Conservation (phyloP, 2,329 filamentous ascomycete species). For the Botryosphaeria dothidea region DNA sequence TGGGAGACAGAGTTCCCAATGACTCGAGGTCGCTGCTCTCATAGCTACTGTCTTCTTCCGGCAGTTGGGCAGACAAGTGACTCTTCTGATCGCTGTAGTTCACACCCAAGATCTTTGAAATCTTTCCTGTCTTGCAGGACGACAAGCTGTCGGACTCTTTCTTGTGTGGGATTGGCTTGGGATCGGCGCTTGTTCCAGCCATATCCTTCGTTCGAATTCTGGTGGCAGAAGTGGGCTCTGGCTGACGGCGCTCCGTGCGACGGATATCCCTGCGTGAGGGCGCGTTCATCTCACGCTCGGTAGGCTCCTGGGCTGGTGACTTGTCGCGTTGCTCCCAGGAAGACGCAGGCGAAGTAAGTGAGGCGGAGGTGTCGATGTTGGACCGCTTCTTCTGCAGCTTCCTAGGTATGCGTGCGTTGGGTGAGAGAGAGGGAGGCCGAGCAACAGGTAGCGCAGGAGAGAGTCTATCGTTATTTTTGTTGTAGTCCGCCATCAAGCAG, state of each 20-base stretch:
- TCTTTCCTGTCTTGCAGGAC: not conserved
- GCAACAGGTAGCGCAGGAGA: not conserved
- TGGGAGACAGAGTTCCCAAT: not conserved
- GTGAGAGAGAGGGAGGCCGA: not conserved
- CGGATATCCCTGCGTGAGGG: not conserved
- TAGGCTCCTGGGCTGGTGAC: not conserved
- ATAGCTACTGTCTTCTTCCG: not conserved
- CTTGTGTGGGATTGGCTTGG: not conserved
- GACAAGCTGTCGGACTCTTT: not conserved
- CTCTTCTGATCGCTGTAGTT: not conserved
- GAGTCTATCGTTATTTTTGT: not conserved
- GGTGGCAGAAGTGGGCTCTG: not conserved
- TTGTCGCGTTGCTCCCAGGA: not conserved
- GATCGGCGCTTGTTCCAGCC: not conserved
- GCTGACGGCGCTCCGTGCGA: not conserved
- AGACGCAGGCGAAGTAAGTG: not conserved
- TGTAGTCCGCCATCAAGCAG: not conserved
- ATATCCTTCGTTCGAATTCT: not conserved
- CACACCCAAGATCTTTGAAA: no score
- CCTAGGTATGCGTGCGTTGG: not conserved
- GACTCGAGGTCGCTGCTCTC: not conserved
- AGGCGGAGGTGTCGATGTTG: not conserved
- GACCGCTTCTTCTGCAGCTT: slow-evolving; percentile 3
- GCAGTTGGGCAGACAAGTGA: not conserved
- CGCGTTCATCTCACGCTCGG: not conserved